Base-by-base conservation (phyloP, 805 yeast species). In the Candida caryicola region DNA sequence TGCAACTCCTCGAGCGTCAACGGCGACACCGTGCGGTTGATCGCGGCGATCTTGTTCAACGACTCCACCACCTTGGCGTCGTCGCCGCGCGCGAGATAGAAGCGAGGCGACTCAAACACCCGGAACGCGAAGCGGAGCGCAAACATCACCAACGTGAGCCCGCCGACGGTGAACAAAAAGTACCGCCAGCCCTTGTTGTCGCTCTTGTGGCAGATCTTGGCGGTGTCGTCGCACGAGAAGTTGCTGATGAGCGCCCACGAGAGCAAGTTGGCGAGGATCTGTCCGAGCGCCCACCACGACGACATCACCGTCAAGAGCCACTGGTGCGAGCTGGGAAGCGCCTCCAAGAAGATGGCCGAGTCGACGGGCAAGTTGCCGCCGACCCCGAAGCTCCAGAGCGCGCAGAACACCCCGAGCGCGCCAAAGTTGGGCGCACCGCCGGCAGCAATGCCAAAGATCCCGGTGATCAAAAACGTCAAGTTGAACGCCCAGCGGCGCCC, bases 171-270 rank as follows among this genome's bases (percentile, higher is more conserved):
- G 44, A 70, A 69, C 45, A 68, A 62, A 34, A 69, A 63, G 55
- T 79, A 79, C 50, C 85, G 58, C 84, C 85, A 79, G 36, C 85
- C 85, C 60, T 72, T 68, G 55, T 79, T 79, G 25, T 62, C 53
- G 10, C 49, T 40, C 7, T 74, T 62, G 21, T 65, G 63, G 52
- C 85, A 79, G 29, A 60, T 31, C 5, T 51, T 62, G 4, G 54
- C 52, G 9, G 59, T 54, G 19, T 34, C 34, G 25, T 38, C 46
- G 44, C 84, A 77, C 2, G 77, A 70, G 41, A 60, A 66, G 45
- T 73, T 68, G 12, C 78, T 67, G 31, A 79, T 57, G 36, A 75
- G 70, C 0, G 76, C 82, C 82, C 82, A 79, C 6, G 80, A 71
- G 21, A 77, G 49, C 19, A 77, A 58, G 25, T 65, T 64, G 13